These are phyloP conservation scores for Penicillium sp. DNA, from an alignment of 2,329 filamentous ascomycete species.

Conservation along the genomic window DNA sequence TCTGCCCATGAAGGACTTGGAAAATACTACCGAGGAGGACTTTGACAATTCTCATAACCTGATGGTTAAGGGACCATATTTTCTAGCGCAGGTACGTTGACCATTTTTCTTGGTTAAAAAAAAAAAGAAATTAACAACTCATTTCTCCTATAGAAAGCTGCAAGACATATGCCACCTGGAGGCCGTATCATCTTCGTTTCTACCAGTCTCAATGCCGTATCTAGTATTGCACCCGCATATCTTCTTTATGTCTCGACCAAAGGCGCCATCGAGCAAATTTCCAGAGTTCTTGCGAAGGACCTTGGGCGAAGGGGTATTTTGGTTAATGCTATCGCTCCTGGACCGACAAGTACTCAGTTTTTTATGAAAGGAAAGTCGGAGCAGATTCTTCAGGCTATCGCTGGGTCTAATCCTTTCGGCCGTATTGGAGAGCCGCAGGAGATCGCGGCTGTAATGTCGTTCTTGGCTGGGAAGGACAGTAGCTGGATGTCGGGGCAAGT, in stretches of 20 bases:
- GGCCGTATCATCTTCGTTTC: conserved; percentile 56
- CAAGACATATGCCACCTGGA: conserved; percentile 53
- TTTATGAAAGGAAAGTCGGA: conserved; percentile 56
- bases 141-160: conserved; percentile 46
- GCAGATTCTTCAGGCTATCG: conserved; percentile 46
- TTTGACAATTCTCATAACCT: conserved; percentile 54
- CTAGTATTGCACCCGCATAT: conserved; percentile 48
- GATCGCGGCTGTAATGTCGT: conserved; percentile 50
- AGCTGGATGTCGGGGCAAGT: conserved; percentile 49
- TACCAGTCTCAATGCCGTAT: conserved; percentile 42
- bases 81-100: conserved; percentile 41
- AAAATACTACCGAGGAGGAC: conserved; percentile 51
- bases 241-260: conserved; percentile 59
- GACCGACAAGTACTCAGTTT: conserved; percentile 58
- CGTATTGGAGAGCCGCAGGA: conserved; percentile 53
- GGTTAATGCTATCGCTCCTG: conserved; percentile 56
- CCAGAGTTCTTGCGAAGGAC: conserved; percentile 57
- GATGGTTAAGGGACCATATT: conserved; percentile 61
- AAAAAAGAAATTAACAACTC: background rate
- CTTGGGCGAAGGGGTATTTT: conserved; percentile 53
- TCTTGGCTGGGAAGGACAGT: conserved; percentile 47
- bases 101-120: background rate
- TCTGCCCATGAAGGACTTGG: conserved; percentile 53
- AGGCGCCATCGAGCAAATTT: conserved; percentile 62
- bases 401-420: conserved; percentile 45